Conservation (phyloP, 768 basidiomycete genomes). For the Phaffia australis region DNA sequence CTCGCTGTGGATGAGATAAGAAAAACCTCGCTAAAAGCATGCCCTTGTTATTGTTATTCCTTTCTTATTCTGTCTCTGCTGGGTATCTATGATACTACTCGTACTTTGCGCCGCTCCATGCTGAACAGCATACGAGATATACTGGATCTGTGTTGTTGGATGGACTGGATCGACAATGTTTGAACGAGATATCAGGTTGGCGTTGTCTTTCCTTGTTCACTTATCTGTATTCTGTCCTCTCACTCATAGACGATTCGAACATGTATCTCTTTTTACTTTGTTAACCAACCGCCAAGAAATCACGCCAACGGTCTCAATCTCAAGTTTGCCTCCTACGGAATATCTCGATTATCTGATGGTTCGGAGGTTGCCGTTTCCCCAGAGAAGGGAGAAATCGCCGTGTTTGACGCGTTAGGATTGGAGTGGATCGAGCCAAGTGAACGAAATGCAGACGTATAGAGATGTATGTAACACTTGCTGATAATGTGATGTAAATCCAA, state of each 20-base stretch:
- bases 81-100: too few species aligned
- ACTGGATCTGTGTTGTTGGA: slow-evolving; percentile 81
- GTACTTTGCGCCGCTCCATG: too few species aligned
- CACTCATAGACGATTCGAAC: slow-evolving; percentile 17
- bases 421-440: slow-evolving; percentile 59
- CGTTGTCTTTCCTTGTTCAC: slow-evolving; percentile 36
- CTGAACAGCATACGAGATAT: slow-evolving; percentile 51
- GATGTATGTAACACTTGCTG: background rate
- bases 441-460: slow-evolving; percentile 59
- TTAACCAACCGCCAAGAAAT: background rate
- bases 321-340: slow-evolving; percentile 72
- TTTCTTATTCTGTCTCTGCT: too few species aligned
- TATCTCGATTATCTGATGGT: slow-evolving; percentile 33
- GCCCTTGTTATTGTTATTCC: background rate
- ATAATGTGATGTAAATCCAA: too few species aligned
- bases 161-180: slow-evolving; percentile 92
- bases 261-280: slow-evolving; percentile 13
- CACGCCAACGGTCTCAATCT: slow-evolving; percentile 46
- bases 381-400: slow-evolving; percentile 61
- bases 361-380: slow-evolving; percentile 37
- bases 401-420: slow-evolving; percentile 60
- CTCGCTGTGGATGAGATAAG: too few species aligned
- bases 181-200: slow-evolving; percentile 71
- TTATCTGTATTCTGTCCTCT: slow-evolving; percentile 42
- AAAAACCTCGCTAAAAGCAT: too few species aligned